phyloP scores from a whole-genome alignment of 257 asterid species.

The Linderniella brevidens region DNA sequence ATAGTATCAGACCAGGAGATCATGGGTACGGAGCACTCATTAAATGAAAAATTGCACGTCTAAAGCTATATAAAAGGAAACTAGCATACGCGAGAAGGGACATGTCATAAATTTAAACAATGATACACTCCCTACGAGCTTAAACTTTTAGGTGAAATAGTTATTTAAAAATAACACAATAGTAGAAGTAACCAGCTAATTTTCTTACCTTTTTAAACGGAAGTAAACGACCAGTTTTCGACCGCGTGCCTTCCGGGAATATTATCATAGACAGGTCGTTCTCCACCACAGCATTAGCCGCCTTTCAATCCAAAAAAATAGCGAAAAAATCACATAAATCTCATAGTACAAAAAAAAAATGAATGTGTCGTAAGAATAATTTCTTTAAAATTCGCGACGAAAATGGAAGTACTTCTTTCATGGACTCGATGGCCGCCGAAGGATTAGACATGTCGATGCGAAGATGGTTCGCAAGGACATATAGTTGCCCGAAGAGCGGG shows the following conservation, averaged over 20 bases:
- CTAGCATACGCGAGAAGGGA: too few species aligned
- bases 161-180: too few species aligned
- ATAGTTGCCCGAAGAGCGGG: slow-evolving; percentile 7
- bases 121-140: too few species aligned
- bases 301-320: slow-evolving; percentile 12
- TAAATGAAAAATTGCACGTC: too few species aligned
- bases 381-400: background rate
- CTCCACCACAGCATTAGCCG: slow-evolving; percentile 17
- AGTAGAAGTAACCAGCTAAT: too few species aligned
- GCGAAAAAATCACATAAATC: background rate
- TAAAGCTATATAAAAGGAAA: too few species aligned
- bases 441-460: slow-evolving; percentile 9
- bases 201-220: slow-evolving; percentile 32
- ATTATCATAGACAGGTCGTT: slow-evolving; percentile 25
- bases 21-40: too few species aligned
- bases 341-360: too few species aligned
- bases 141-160: too few species aligned
- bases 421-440: slow-evolving; percentile 8
- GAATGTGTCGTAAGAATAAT: too few species aligned
- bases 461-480: slow-evolving; percentile 7
- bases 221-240: slow-evolving; percentile 25
- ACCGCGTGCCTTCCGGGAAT: slow-evolving; percentile 40
- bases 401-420: slow-evolving; percentile 1
- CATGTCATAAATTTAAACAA: too few species aligned
- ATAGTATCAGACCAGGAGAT: too few species aligned